These are phyloP conservation scores for Populus hybrid DNA, from an alignment of 441 rosid species.

Conservation along the genomic window DNA sequence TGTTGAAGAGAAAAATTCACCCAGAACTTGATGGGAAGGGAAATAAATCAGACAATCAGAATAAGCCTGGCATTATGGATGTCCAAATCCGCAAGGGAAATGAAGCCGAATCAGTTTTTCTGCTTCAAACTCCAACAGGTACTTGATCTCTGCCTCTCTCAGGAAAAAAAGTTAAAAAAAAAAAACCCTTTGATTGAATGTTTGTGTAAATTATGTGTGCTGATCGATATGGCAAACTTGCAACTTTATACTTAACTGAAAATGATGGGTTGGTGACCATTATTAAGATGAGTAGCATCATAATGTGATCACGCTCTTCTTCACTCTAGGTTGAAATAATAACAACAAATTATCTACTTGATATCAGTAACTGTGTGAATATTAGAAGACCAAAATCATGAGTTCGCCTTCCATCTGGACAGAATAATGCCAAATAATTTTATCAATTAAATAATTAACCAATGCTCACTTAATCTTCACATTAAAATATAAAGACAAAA, in stretches of 20 bases:
- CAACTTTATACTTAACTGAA: too few species aligned
- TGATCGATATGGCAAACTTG: too few species aligned
- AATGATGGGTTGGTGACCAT: too few species aligned
- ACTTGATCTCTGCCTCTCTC: neutral
- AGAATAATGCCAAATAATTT: neutral
- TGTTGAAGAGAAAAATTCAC: slow-evolving; percentile 87
- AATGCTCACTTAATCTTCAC: neutral
- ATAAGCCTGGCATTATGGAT: slow-evolving; percentile 22
- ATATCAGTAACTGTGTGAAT: neutral
- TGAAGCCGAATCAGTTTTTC: slow-evolving; percentile 38
- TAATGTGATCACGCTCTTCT: too few species aligned
- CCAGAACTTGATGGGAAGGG: slow-evolving; percentile 62
- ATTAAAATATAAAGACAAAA: neutral
- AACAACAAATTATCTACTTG: neutral
- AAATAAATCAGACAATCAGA: slow-evolving; percentile 22
- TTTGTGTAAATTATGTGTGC: too few species aligned
- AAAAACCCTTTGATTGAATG: too few species aligned
- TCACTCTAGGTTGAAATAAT: too few species aligned
- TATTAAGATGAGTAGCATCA: too few species aligned
- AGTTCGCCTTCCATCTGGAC: neutral
- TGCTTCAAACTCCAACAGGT: slow-evolving; percentile 53
- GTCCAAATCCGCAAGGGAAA: slow-evolving; percentile 18
- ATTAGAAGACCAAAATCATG: neutral
- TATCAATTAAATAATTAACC: neutral
- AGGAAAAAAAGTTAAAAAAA: neutral